Base-by-base conservation (phyloP, 2,329 filamentous ascomycete genomes). In the Alternaria gaisen region DNA sequence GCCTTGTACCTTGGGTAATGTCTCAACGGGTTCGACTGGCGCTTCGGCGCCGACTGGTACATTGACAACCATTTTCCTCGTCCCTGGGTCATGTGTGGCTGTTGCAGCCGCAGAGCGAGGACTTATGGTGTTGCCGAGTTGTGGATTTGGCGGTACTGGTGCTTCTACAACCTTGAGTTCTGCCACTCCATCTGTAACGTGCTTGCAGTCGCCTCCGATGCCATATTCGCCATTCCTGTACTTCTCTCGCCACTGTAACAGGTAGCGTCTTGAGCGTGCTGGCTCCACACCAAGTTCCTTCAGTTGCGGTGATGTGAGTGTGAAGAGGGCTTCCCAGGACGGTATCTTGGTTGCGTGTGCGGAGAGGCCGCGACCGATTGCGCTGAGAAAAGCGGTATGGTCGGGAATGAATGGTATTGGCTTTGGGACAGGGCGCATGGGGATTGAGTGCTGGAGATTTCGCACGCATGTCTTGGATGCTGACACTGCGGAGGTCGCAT, bases 311-410 rank as follows among this genome's bases (percentile, higher is more conserved):
- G 92, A 93, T 22, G 88, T 89, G 66, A 95, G 84, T 46, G 89
- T 89, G 85, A 98, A 98, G 46, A 99, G 88, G 6, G 92, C 87
- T 54, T 95, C 91, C 95, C 95, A 98, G 11, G 91, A 90, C 3
- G 91, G 88, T 71, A 99, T 92, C 80, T 98, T 98, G 80, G 87
- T 84, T 50, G 91, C 87, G 82, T 97, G 92, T 75, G 91, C 88
- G 73, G 86, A 89, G 72, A 97, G 88, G 71, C 90, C 90, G 65
- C 95, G 94, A 70, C 95, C 95, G 80, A 98, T 97, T 61, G 97
- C 85, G 36, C 87, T 92, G 64, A 98, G 89, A 80, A 99, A 97
- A 16, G 94, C 95, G 70, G 85, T 77, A 41, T 93, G 88, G 77
- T 97, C 90, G 32, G 94, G 94, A 40, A 97, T 89, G 72, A 97